Evolutionary conservation across 2,329 filamentous ascomycete species (phyloP), one percentile per base, ranked within the genome.

Genomic region (Aureobasidium vineae): DNA sequence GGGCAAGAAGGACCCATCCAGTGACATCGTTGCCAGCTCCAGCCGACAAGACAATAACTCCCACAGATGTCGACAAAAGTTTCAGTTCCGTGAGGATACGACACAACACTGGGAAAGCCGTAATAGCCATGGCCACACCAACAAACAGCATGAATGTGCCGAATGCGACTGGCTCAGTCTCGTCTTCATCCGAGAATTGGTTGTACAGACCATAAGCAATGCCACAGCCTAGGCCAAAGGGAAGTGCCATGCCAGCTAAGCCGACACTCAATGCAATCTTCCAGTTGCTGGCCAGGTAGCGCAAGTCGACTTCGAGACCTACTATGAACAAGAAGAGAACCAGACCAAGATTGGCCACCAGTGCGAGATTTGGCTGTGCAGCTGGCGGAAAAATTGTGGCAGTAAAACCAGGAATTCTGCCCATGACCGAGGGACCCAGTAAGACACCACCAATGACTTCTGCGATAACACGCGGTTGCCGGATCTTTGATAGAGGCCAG

Each of bases 21-120:
- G 90, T 86, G 19, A 95, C 92, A 74, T 98, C 94, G 75, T 98
- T 97, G 1, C 91, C 92, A 16, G 97, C 92, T 61, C 94, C 94
- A 6, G 93, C 93, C 3, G 93, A 92, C 10, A 97, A 83, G 1
- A 93, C 90, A 43, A 96, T 96, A 41, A 97, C 86, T 73, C 93
- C 93, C 5, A 97, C 93, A 0, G 89, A 85, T 1, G 92, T 95
- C 65, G 85, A 81, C 5, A 98, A 86, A 59, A 98, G 82, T 72
- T 97, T 95, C 63, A 98, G 82, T 77, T 97, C 93, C 0, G 92
- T 94, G 70, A 98, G 80, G 70, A 98, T 98, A 76, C 94, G 90
- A 74, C 94, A 97, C 15, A 98, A 85, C 0, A 98, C 94, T 0
- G 94, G 94, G 72, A 98, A 89, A 16, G 87, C 87, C 1, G 94